phyloP scores from a whole-genome alignment of 2,329 filamentous ascomycete species.

The Ceratocystiopsis minuta region DNA sequence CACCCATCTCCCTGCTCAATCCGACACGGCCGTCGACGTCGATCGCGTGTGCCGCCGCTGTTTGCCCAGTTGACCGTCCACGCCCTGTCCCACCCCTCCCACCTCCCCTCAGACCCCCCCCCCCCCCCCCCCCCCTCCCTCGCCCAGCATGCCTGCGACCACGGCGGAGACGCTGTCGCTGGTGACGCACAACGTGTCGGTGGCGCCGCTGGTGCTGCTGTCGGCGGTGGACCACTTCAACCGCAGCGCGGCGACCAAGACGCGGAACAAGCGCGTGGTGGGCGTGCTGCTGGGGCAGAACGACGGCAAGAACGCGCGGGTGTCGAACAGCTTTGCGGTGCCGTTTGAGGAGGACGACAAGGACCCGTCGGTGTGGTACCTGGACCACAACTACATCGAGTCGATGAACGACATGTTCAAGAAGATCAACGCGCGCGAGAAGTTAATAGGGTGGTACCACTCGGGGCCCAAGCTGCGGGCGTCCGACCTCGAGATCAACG shows the following conservation, averaged over 20 bases:
- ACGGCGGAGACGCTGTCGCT: slow-evolving; percentile 92
- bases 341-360: slow-evolving; percentile 98
- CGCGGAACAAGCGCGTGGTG: slow-evolving; percentile 69
- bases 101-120: background rate
- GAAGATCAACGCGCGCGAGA: slow-evolving; percentile 97
- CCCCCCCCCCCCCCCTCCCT: slow-evolving; percentile 1
- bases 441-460: slow-evolving; percentile 99
- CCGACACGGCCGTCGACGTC: no score
- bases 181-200: slow-evolving; percentile 85
- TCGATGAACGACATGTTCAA: slow-evolving; percentile 99
- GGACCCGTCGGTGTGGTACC: slow-evolving; percentile 95
- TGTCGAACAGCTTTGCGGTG: slow-evolving; percentile 97
- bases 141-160: slow-evolving; percentile 65
- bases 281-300: slow-evolving; percentile 92
- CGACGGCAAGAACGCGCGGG: slow-evolving; percentile 85
- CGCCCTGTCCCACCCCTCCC: background rate
- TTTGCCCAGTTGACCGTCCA: background rate
- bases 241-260: slow-evolving; percentile 73
- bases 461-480: slow-evolving; percentile 92
- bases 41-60: no score
- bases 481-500: slow-evolving; percentile 96
- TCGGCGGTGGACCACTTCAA: slow-evolving; percentile 98
- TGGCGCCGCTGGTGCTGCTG: slow-evolving; percentile 92
- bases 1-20: no score
- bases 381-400: slow-evolving; percentile 99